Conservation (phyloP, 441 rosid genomes). For the Melastoma candidum region DNA sequence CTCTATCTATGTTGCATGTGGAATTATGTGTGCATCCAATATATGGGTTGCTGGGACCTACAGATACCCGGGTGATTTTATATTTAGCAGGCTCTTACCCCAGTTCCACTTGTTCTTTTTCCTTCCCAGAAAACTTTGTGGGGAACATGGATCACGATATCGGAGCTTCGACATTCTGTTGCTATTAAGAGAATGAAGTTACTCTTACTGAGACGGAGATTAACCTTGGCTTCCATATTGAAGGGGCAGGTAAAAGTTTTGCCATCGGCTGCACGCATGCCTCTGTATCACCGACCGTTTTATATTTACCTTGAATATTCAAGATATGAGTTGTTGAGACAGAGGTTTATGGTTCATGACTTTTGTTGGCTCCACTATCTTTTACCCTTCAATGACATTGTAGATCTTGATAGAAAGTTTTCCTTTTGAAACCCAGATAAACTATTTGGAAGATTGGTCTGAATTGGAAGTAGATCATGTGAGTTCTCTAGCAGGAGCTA, state of each 20-base stretch:
- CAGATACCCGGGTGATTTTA: too few species aligned
- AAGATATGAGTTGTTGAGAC: too few species aligned
- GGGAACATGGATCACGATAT: conserved; percentile 65
- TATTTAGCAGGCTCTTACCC: conserved; percentile 1
- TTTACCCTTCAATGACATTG: too few species aligned
- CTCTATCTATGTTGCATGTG: too few species aligned
- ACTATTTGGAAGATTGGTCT: conserved; percentile 44
- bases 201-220: conserved; percentile 46
- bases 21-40: too few species aligned
- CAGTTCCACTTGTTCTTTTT: conserved; percentile 9
- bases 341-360: too few species aligned
- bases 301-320: too few species aligned
- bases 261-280: too few species aligned
- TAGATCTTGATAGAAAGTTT: too few species aligned
- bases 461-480: conserved; percentile 41
- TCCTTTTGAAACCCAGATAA: conserved; percentile 23
- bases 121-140: conserved; percentile 48
- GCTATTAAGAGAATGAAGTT: conserved; percentile 55
- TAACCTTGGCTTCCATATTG: conserved; percentile 56
- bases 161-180: conserved; percentile 50
- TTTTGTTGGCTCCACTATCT: too few species aligned
- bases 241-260: conserved; percentile 42
- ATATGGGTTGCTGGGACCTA: too few species aligned
- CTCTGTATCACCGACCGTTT: too few species aligned
- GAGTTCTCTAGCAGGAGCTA: conserved; percentile 42